A percentile compares a stretch with the other conserved stretches of the same genome.
Conservation (phyloP, 148 eudicot species). For the Agrostemma githago region DNA sequence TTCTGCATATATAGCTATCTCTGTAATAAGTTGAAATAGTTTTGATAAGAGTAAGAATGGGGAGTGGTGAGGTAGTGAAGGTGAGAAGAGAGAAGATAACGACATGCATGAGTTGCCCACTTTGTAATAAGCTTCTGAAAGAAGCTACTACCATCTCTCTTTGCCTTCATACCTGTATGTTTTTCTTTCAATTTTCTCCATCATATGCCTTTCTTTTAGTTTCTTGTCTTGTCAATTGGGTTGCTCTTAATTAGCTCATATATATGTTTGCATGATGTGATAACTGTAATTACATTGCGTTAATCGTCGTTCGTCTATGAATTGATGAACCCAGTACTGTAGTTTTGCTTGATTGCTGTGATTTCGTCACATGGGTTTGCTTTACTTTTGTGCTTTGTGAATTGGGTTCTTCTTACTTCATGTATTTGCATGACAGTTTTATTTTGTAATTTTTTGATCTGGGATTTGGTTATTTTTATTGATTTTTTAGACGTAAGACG, state of each 20-base stretch:
- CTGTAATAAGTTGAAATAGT: too few relatives aligned
- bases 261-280: not conserved
- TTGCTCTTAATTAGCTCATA: not conserved
- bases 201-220: too few relatives aligned
- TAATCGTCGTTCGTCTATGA: too few relatives aligned
- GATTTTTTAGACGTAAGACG: not conserved
- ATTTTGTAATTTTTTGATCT: not conserved
- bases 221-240: too few relatives aligned
- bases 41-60: not conserved
- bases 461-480: not conserved
- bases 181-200: not conserved
- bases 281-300: too few relatives aligned
- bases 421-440: not conserved
- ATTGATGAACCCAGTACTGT: not conserved
- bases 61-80: slow-evolving; percentile 46
- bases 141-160: slow-evolving; percentile 66
- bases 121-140: slow-evolving; percentile 64
- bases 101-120: slow-evolving; percentile 94
- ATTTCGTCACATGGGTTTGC: slow-evolving; percentile 17
- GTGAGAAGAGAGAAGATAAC: slow-evolving; percentile 56
- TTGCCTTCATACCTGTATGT: slow-evolving; percentile 90
- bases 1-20: not conserved
- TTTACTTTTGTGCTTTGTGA: slow-evolving; percentile 15
- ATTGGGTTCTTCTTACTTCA: slow-evolving; percentile 19
- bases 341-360: not conserved